These are phyloP conservation scores for Podospora fimiseda DNA, from an alignment of 495 filamentous ascomycete genomes.

Conservation along the genomic window DNA sequence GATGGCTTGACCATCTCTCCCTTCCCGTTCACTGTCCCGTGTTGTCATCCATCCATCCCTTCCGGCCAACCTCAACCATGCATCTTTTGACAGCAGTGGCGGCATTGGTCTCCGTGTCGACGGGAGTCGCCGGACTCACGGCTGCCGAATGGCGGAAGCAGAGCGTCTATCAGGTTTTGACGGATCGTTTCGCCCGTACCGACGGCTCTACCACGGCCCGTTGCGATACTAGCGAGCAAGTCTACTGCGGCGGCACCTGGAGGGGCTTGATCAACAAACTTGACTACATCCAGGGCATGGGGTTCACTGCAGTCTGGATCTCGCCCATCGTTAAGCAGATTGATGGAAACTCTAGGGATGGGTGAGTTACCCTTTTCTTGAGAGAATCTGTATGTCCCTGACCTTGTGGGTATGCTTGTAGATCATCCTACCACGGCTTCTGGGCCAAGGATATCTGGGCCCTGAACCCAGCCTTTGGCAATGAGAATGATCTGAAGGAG, in stretches of 20 bases:
- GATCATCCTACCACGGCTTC: conserved; percentile 63
- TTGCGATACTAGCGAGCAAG: conserved; percentile 40
- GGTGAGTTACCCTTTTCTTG: conserved; percentile 31
- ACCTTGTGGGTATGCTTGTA: no score
- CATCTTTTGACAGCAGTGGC: conserved; percentile 2
- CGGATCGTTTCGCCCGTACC: conserved; percentile 66
- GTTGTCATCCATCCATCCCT: no score
- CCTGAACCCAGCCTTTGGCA: conserved; percentile 62
- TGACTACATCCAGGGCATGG: conserved; percentile 70
- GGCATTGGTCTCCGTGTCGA: not conserved
- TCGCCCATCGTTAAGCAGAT: conserved; percentile 65
- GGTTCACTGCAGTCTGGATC: conserved; percentile 81
- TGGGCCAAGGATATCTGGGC: conserved; percentile 65
- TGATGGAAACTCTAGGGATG: conserved; percentile 42
- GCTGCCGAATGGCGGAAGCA: conserved; percentile 44
- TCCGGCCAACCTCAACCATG: not conserved
- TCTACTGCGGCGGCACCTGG: conserved; percentile 75
- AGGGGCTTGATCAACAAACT: conserved; percentile 63
- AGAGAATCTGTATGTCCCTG: no score
- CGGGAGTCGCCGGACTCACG: conserved; percentile 12
- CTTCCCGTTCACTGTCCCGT: not conserved
- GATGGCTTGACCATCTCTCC: no score
- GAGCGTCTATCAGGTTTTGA: conserved; percentile 69
- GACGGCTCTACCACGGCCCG: conserved; percentile 56
- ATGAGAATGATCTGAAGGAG: conserved; percentile 55